phyloP scores from a whole-genome alignment of 2,329 filamentous ascomycete genomes.

The Neoarthrinium moseri region DNA sequence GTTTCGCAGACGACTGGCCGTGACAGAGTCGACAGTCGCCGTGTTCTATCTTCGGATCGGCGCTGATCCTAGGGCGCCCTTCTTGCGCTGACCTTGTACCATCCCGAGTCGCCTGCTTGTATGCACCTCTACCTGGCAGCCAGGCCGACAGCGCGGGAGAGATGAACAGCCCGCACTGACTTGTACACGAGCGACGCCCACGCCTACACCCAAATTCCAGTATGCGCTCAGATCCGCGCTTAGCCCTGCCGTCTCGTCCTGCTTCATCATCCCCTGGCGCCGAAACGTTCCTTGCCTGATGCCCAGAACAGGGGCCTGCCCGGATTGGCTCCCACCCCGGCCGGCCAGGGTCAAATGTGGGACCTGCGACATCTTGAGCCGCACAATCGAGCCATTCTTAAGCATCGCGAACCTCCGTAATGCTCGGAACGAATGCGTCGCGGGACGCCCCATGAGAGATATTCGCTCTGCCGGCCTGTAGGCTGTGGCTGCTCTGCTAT shows the following conservation, averaged over 20 bases:
- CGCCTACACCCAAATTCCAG: neutral
- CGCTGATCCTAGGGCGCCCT: neutral
- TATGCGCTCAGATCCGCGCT: constrained; percentile 9
- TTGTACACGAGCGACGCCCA: too few relatives aligned
- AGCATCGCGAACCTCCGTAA: constrained; percentile 1
- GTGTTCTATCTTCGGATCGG: neutral
- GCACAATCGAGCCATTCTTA: constrained; percentile 20
- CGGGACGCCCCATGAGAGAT: too few relatives aligned
- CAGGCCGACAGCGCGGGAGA: too few relatives aligned
- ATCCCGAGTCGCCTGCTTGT: neutral
- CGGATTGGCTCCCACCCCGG: constrained; percentile 21
- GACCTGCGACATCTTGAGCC: constrained; percentile 34
- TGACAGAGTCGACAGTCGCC: neutral
- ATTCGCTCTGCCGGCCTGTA: too few relatives aligned
- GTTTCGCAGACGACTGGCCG: too few relatives aligned
- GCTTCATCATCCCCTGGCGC: constrained; percentile 35
- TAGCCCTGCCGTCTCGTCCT: constrained; percentile 31
- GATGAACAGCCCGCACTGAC: neutral
- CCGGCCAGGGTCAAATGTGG: constrained; percentile 18
- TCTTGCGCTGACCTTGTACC: neutral
- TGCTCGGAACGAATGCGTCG: too few relatives aligned
- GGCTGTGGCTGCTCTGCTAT: too few relatives aligned
- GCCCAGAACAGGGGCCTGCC: constrained; percentile 13
- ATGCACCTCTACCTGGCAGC: neutral
- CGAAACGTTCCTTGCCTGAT: constrained; percentile 38